Percentiles rank a stretch among this genome's conserved stretches.
These are phyloP conservation scores for Apophysomyces sp. DNA, from an alignment of 371 early-diverging fungal genomes.

Conservation along the genomic window DNA sequence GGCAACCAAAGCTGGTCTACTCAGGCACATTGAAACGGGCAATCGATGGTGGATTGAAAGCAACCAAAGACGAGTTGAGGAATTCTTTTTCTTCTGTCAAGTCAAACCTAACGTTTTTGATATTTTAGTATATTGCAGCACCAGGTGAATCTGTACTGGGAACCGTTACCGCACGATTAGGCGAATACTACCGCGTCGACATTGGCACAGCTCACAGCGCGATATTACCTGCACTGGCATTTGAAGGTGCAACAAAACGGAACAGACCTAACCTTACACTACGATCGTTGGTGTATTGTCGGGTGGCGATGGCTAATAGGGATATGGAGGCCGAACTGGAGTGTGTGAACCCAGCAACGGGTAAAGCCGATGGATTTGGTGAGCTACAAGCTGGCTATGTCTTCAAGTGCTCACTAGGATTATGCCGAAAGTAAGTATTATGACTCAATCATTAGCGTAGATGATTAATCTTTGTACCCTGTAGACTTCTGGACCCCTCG, in stretches of 20 bases:
- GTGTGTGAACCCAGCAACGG: conserved; percentile 77
- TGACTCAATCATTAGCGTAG: no score
- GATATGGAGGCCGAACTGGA: conserved; percentile 97
- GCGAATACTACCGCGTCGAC: conserved; percentile 87
- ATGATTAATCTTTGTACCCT: no score
- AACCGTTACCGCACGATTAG: conserved; percentile 62
- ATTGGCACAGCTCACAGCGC: conserved; percentile 92
- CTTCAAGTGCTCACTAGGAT: conserved; percentile 73
- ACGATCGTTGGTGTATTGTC: conserved; percentile 82
- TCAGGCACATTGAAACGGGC: conserved; percentile 51
- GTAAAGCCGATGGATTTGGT: conserved; percentile 81
- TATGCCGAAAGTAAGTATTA: conserved; percentile 60
- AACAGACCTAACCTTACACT: conserved; percentile 79
- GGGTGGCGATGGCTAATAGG: conserved; percentile 82
- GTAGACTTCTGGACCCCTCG: conserved; percentile 72
- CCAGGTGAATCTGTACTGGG: conserved; percentile 90
- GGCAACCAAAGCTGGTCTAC: conserved; percentile 76
- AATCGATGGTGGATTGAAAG: conserved; percentile 82
- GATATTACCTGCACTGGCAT: conserved; percentile 75
- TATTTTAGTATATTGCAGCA: conserved; percentile 79
- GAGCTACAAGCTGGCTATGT: conserved; percentile 72
- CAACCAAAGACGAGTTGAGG: conserved; percentile 74
- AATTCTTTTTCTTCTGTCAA: background rate
- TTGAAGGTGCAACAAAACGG: conserved; percentile 94
- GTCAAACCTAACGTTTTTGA: background rate